These are phyloP conservation scores for Tetrahymena borealis DNA, from an alignment of 73 alveolate species.

Conservation along the genomic window DNA sequence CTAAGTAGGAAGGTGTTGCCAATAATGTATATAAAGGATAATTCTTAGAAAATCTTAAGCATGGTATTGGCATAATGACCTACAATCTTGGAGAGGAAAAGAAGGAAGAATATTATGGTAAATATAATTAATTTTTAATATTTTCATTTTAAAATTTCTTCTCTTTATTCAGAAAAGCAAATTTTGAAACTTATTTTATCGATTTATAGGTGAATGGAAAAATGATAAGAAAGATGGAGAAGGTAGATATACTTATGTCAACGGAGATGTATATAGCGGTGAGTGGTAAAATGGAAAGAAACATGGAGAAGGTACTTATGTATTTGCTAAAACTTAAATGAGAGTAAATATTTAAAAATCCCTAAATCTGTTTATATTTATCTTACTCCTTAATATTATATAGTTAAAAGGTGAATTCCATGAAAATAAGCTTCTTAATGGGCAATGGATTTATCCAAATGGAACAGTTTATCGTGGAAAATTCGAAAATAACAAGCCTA, in stretches of 20 bases:
- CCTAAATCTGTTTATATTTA: background rate
- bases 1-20: constrained; percentile 43
- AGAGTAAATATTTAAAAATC: constrained; percentile 34
- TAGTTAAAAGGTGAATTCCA: constrained; percentile 83
- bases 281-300: constrained; percentile 62
- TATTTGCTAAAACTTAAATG: constrained; percentile 62
- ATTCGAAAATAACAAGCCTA: constrained; percentile 89
- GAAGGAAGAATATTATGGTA: constrained; percentile 82
- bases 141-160: too few species aligned
- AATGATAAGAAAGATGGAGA: constrained; percentile 80
- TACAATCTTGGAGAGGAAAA: constrained; percentile 50
- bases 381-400: background rate
- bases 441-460: constrained; percentile 87
- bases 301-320: constrained; percentile 47
- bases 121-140: background rate
- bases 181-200: background rate
- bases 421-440: constrained; percentile 56
- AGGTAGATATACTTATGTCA: constrained; percentile 80
- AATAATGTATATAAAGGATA: constrained; percentile 79
- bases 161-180: too few species aligned
- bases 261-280: constrained; percentile 86
- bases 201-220: constrained; percentile 58
- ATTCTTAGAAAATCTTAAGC: constrained; percentile 68
- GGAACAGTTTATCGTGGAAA: constrained; percentile 92
- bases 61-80: constrained; percentile 84